Base-by-base conservation (phyloP, 2,329 filamentous ascomycete genomes). In the Neobulgaria alba region DNA sequence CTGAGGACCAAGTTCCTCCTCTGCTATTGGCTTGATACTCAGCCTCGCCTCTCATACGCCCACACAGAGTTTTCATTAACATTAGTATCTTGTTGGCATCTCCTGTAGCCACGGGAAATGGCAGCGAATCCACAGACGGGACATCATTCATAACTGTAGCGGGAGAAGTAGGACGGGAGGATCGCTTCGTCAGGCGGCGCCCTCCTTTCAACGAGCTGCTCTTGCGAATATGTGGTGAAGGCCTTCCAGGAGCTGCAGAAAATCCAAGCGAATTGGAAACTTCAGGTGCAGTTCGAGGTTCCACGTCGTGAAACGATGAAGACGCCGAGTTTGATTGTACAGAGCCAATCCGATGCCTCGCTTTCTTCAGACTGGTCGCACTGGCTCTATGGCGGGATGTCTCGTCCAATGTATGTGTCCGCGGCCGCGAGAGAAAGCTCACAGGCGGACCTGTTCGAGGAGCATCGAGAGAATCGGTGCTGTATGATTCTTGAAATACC, bases 31-130 rank as follows among this genome's bases (percentile, higher is more conserved):
- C 69, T 52, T 82, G 77, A 57, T 85, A 90, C 48, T 85, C 80
- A 20, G 88, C 69, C 50, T 82, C 78, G 41, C 85, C 85, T 53
- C 79, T 79, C 85, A 90, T 92, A 50, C 79, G 75, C 19, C 86
- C 85, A 55, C 81, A 83, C 5, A 87, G 66, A 17, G 73, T 79
- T 59, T 80, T 85, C 84, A 92, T 90, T 45, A 92, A 64, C 53
- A 77, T 70, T 39, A 88, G 65, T 18, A 90, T 72, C 56, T 78
- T 83, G 52, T 81, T 81, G 29, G 82, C 77, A 61, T 88, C 81
- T 15, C 75, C 71, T 3, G 78, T 79, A 26, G 73, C 71, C 36
- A 82, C 66, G 3, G 78, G 77, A 17, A 72, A 60, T 2, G 72
- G 70, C 2, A 81, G 59, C 4, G 75, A 77, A 57, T 81, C 77